A percentile compares a stretch with the other conserved stretches of the same genome.
Conservation (phyloP, 2,329 filamentous ascomycete species). For the Penicillium paneum region DNA sequence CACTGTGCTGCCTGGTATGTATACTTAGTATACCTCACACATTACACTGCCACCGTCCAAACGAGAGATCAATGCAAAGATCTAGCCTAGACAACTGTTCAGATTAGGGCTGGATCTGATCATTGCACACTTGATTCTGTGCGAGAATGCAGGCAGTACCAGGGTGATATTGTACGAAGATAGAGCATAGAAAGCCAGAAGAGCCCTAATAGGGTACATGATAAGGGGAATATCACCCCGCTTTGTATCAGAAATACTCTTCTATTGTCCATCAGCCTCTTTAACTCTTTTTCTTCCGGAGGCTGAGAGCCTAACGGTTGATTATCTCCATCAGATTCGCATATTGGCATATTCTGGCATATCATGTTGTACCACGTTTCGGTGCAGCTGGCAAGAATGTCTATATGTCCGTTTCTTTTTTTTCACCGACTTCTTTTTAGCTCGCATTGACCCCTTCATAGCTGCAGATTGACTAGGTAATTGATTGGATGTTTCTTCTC, state of each 20-base stretch:
- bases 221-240: neutral
- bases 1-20: neutral
- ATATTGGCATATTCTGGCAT: conserved; percentile 6
- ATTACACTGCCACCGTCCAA: neutral
- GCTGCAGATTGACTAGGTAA: neutral
- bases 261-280: neutral
- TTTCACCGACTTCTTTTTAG: conserved; percentile 6
- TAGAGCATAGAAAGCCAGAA: neutral
- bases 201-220: neutral
- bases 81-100: conserved; percentile 7
- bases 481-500: neutral
- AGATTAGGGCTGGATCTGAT: conserved; percentile 7
- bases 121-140: conserved; percentile 3
- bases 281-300: neutral
- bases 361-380: conserved; percentile 28
- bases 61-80: conserved; percentile 7
- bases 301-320: neutral
- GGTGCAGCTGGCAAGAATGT: conserved; percentile 21
- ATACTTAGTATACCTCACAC: neutral
- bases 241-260: neutral
- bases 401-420: neutral
- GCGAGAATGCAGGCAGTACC: conserved; percentile 9
- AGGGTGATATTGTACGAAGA: neutral
- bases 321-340: neutral
- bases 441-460: conserved; percentile 2